Evolutionary conservation across 2,329 filamentous ascomycete genomes (phyloP).

Genomic region (Fusarium pseudonygamai): DNA sequence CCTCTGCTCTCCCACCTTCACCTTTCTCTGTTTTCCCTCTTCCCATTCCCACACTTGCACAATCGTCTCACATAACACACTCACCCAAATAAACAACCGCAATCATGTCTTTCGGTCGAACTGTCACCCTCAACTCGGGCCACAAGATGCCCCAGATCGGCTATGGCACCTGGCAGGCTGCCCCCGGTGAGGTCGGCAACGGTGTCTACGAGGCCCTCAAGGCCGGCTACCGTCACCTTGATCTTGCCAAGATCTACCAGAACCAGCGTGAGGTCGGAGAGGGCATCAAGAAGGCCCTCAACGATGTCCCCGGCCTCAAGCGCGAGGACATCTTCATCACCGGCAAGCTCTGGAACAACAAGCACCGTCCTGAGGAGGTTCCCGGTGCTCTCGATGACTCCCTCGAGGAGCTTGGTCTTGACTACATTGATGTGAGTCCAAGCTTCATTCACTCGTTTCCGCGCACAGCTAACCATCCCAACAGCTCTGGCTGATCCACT

Average conservation of each 20-base stretch:
- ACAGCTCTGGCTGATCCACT: constrained; percentile 70
- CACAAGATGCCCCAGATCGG: constrained; percentile 71
- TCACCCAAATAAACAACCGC: neutral
- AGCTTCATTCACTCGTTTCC: neutral
- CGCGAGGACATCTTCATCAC: constrained; percentile 69
- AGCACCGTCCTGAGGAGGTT: constrained; percentile 68
- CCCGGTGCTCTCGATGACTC: constrained; percentile 65
- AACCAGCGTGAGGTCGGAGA: constrained; percentile 70
- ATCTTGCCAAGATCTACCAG: constrained; percentile 65
- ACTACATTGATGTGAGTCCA: constrained; percentile 63
- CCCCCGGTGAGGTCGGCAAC: constrained; percentile 69
- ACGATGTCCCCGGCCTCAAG: constrained; percentile 60
- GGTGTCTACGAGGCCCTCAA: constrained; percentile 72
- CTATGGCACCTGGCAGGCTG: constrained; percentile 73
- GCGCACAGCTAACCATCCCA: neutral
- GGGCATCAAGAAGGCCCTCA: constrained; percentile 60
- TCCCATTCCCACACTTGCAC: neutral
- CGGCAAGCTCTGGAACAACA: constrained; percentile 72
- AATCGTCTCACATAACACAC: neutral
- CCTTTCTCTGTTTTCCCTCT: neutral
- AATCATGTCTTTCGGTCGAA: constrained; percentile 64
- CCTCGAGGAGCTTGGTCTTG: constrained; percentile 63
- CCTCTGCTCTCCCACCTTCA: neutral
- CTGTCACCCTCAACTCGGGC: constrained; percentile 70
- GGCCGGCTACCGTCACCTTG: constrained; percentile 71